Evolutionary conservation across 805 yeast species (phyloP).

Genomic region (Suhomyces sp.): DNA sequence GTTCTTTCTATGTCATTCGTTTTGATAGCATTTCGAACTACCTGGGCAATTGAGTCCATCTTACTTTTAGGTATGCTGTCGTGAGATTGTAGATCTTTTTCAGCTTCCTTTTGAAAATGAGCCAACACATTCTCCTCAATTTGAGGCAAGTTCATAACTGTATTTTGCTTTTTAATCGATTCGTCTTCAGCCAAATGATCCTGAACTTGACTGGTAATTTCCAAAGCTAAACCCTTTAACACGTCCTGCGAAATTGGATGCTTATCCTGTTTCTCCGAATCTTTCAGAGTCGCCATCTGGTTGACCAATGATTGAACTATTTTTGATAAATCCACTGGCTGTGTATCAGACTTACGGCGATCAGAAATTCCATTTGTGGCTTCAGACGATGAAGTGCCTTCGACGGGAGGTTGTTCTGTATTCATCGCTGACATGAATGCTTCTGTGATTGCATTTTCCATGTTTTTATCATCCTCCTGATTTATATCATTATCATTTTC

Average conservation of each 20-base stretch:
- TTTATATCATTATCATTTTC: background rate
- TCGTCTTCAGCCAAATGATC: constrained; percentile 19
- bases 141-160: constrained; percentile 24
- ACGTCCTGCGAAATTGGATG: constrained; percentile 19
- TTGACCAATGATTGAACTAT: constrained; percentile 26
- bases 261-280: constrained; percentile 2
- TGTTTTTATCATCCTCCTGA: constrained; percentile 5
- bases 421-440: constrained; percentile 24
- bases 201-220: constrained; percentile 30
- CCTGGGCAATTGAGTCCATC: constrained; percentile 1
- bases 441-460: constrained; percentile 29
- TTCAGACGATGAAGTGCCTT: background rate
- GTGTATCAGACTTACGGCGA: background rate
- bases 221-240: constrained; percentile 27
- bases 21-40: constrained; percentile 2
- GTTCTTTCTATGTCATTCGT: background rate
- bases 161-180: constrained; percentile 4
- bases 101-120: constrained; percentile 35
- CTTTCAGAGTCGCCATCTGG: constrained; percentile 16
- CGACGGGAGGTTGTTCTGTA: background rate
- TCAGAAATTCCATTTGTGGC: background rate
- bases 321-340: constrained; percentile 16
- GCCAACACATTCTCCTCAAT: constrained; percentile 35
- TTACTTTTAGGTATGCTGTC: background rate
- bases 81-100: constrained; percentile 17